Percentiles rank a stretch among this genome's conserved stretches.
These are phyloP conservation scores for Talaromyces sp. DNA, from an alignment of 2,329 filamentous ascomycete genomes.

Conservation along the genomic window DNA sequence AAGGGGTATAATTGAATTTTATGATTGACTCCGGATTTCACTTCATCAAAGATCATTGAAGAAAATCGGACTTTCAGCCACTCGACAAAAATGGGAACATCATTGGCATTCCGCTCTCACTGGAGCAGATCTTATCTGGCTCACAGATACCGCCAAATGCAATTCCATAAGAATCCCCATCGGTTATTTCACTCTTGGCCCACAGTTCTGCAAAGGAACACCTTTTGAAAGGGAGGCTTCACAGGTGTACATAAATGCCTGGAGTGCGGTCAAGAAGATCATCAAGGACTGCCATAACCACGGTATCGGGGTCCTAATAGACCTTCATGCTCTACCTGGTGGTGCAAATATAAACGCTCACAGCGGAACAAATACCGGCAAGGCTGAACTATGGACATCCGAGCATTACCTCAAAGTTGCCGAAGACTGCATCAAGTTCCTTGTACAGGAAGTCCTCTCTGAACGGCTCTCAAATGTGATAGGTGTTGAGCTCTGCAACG, in stretches of 20 bases:
- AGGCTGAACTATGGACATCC: slow-evolving; percentile 54
- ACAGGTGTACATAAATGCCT: slow-evolving; percentile 54
- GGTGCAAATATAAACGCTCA: slow-evolving; percentile 58
- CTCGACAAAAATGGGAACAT: slow-evolving; percentile 52
- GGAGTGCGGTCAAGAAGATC: slow-evolving; percentile 51
- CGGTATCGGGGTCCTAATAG: slow-evolving; percentile 58
- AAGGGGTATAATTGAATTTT: background rate
- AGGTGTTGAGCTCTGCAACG: slow-evolving; percentile 60
- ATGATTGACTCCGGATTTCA: background rate
- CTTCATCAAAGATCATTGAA: slow-evolving; percentile 41
- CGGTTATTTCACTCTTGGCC: slow-evolving; percentile 59
- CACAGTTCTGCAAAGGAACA: slow-evolving; percentile 51
- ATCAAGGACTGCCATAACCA: slow-evolving; percentile 46
- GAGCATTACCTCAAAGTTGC: slow-evolving; percentile 46
- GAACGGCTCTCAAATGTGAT: slow-evolving; percentile 47
- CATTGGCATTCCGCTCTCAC: slow-evolving; percentile 55
- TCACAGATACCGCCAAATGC: slow-evolving; percentile 53
- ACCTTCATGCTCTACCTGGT: slow-evolving; percentile 59
- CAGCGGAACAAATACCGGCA: slow-evolving; percentile 54
- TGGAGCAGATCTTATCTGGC: slow-evolving; percentile 54
- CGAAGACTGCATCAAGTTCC: slow-evolving; percentile 50
- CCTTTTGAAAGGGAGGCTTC: slow-evolving; percentile 50
- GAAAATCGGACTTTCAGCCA: slow-evolving; percentile 48
- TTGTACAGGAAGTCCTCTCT: slow-evolving; percentile 48
- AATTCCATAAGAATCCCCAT: slow-evolving; percentile 61